Evolutionary conservation across 2,329 filamentous ascomycete genomes (phyloP), one percentile per base, ranked within the genome.

Genomic region (Albifimbria verrucaria): DNA sequence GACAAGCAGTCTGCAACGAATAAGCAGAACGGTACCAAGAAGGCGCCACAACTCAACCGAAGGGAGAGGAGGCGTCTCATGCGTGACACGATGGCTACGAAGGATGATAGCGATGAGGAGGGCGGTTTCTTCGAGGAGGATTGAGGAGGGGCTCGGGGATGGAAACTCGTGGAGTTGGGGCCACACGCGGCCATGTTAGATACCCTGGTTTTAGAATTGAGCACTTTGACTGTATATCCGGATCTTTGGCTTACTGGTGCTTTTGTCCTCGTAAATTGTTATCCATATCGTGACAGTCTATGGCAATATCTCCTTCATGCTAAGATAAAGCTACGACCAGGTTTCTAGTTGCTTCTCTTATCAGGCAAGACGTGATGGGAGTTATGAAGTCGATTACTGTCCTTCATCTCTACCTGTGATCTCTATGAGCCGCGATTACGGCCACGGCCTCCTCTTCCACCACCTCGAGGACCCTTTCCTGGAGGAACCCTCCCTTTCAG

Each of bases 41-140:
- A 39, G 32, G 57, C 60, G 44, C 59, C 61, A 53, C 52, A 59
- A 43, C 60, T 68, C 43, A 76, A 76, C 52, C 63, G 68, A 23
- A 66, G 69, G 52, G 68, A 72, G 55, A 60, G 67, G 52, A 69
- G 66, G 49, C 63, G 63, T 46, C 60, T 66, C 44, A 70, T 71
- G 66, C 68, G 65, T 48, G 63, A 72, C 58, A 54, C 65, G 39
- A 57, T 61, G 62, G 63, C 50, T 28, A 59, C 59, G n/a, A 67
- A 69, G 21, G 67, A 70, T 42, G 74, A 76, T 22, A 67, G 70
- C 18, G 76, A 75, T 21, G 74, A 77, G 52, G 80, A 79, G 17
- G 82, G 76, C 50, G 80, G 78, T 21, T 87, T 86, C 68, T 86
- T 86, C 60, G 80, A 85, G 61, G 65, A 67, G 25, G 42, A 51